Evolutionary conservation across 768 basidiomycete genomes (phyloP), one percentile per base, ranked within the genome.

Genomic region (Boletus bicolor): DNA sequence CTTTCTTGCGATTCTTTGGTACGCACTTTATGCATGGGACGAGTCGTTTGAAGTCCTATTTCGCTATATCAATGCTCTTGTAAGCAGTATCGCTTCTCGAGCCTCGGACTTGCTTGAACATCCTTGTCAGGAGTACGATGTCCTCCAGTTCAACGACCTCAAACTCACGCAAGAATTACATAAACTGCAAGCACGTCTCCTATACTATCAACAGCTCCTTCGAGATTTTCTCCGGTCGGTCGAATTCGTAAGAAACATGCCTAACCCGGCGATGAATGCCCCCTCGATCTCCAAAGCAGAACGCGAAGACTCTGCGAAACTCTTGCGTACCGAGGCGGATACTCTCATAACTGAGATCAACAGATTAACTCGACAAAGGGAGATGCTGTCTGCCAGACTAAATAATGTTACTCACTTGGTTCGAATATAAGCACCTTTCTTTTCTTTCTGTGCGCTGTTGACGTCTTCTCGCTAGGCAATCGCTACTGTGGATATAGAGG

Each of bases 1-100:
- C 42, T 60, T 73, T 19, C 64, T 74, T 30, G 73, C 77, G 28
- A 70, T 79, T 17, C 64, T 84, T 35, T 85, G 83, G 84, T 82
- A 83, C 53, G 77, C 80, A 3, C 66, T 84, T 8, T 85, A 85
- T 57, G 75, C 80, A 2, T 85, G 84, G 82, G 84, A 85, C 51
- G 81, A 85, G 64, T 71, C 80, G 0, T 73, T 84, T 24, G 82
- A 83, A 58, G 63, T 67, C 14, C 60, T 85, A 34, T 82, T 79
- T 57, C 44, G 54, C 17, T 81, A 85, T 62, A 78, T 84, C 21
- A 78, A 76, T 48, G 69, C 53, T 53, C 68, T 85, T 69, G 82
- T 82, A 64, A 10, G 60, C 4, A 19, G 39, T 7, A 24, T 35
- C 19, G 24, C n/a, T 28, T 39, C 24, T 12, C 5, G 21, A 24